phyloP scores from a whole-genome alignment of 2,329 filamentous ascomycete species.

The Aspergillus jensenii region DNA sequence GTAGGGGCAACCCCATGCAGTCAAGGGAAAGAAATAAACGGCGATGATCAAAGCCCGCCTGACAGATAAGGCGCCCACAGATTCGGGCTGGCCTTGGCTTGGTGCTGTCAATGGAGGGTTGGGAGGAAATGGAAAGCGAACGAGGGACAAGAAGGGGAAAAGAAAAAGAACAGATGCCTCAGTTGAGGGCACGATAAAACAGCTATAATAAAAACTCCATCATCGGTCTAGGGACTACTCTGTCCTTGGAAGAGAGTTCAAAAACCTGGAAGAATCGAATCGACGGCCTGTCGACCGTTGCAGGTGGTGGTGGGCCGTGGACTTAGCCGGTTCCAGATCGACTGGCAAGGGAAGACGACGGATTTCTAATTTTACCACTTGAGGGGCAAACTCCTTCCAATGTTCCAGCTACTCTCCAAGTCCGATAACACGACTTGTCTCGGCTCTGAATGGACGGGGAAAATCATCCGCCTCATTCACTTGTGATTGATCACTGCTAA shows the following conservation, averaged over 20 bases:
- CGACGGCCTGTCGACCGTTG: background rate
- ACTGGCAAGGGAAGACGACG: background rate
- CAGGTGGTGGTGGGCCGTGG: background rate
- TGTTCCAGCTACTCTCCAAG: background rate
- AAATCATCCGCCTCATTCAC: background rate
- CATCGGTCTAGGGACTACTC: background rate
- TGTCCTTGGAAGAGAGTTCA: background rate
- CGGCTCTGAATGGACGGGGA: background rate
- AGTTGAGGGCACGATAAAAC: background rate
- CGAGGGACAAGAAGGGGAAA: background rate
- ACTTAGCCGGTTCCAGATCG: background rate
- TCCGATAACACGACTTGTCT: background rate
- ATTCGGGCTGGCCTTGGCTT: background rate
- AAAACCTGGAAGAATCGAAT: background rate
- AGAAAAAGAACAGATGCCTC: background rate
- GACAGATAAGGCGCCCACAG: slow-evolving; percentile 9
- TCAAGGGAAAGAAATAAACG: background rate
- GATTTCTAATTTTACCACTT: background rate
- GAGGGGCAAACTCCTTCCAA: background rate
- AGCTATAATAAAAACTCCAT: slow-evolving; percentile 1
- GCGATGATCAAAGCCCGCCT: background rate
- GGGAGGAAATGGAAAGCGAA: background rate
- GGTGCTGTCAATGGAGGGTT: background rate
- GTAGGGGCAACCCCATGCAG: background rate
- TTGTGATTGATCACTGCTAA: background rate